Conservation (phyloP, 495 filamentous ascomycete species). For the Annulohypoxylon moriforme region DNA sequence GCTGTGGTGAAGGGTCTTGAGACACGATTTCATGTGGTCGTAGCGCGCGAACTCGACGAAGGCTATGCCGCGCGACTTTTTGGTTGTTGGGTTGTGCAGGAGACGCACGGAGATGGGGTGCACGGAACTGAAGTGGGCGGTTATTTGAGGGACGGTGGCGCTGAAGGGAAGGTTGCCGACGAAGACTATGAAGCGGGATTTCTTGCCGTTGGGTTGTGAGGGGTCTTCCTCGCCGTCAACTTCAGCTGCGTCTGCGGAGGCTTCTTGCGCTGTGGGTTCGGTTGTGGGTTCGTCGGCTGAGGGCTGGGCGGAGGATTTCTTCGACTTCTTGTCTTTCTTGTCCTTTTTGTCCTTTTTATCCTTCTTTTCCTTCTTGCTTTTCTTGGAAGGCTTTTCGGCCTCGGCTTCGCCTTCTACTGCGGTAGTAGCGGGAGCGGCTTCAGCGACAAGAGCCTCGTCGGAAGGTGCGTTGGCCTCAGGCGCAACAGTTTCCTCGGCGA, state of each 20-base stretch:
- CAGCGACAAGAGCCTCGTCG: conserved; percentile 15
- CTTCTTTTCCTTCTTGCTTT: conserved; percentile 49
- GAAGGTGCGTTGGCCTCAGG: conserved; percentile 10
- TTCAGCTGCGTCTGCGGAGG: conserved; percentile 23
- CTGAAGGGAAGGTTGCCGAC: conserved; percentile 90
- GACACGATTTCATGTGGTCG: conserved; percentile 93
- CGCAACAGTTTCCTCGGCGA: not conserved
- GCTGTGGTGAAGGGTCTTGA: conserved; percentile 89
- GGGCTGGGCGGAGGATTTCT: conserved; percentile 32
- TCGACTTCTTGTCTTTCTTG: conserved; percentile 44
- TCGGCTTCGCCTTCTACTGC: conserved; percentile 24
- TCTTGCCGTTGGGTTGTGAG: conserved; percentile 49
- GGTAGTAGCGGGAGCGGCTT: not conserved
- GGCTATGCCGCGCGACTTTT: conserved; percentile 83
- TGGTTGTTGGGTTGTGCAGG: conserved; percentile 74
- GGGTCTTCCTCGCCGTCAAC: conserved; percentile 43
- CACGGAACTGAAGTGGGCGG: conserved; percentile 80
- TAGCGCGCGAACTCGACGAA: conserved; percentile 93
- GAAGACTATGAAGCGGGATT: conserved; percentile 84
- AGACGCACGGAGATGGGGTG: conserved; percentile 78
- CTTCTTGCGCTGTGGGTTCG: conserved; percentile 1
- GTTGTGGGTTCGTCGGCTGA: conserved; percentile 18
- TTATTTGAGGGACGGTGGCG: conserved; percentile 73
- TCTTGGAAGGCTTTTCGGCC: conserved; percentile 42
- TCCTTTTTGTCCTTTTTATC: conserved; percentile 47